These are phyloP conservation scores for Aspergillus saccharolyticus DNA, from an alignment of 495 filamentous ascomycete genomes.

Conservation along the genomic window DNA sequence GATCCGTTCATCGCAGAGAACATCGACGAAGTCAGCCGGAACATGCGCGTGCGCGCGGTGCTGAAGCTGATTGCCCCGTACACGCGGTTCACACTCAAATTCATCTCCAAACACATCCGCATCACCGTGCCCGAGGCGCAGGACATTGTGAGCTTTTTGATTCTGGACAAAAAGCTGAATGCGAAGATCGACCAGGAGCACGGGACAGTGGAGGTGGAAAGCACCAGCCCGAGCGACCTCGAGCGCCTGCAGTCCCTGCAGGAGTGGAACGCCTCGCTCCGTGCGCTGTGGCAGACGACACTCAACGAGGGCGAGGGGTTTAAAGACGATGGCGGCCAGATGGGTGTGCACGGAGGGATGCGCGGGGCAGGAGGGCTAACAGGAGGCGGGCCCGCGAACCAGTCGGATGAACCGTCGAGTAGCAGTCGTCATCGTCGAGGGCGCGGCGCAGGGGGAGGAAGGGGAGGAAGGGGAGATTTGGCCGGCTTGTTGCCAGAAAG, in stretches of 20 bases:
- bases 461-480: too few species aligned
- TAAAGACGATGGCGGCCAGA: conserved; percentile 37
- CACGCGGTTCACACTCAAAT: conserved; percentile 79
- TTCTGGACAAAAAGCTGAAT: conserved; percentile 79
- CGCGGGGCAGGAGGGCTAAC: conserved; percentile 22
- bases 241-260: conserved; percentile 69
- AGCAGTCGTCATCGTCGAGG: conserved; percentile 14
- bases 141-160: conserved; percentile 89
- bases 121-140: conserved; percentile 82
- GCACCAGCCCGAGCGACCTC: conserved; percentile 59
- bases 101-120: conserved; percentile 79
- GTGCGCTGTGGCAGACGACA: conserved; percentile 56
- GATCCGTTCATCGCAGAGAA: conserved; percentile 98
- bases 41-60: conserved; percentile 94
- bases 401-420: not conserved
- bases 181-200: conserved; percentile 86
- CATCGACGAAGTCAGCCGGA: conserved; percentile 97
- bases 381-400: conserved; percentile 18
- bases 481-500: too few species aligned
- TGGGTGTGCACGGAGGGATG: conserved; percentile 15
- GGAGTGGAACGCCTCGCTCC: conserved; percentile 66
- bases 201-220: conserved; percentile 77
- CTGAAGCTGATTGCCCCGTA: conserved; percentile 93
- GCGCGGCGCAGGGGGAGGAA: not conserved
- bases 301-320: conserved; percentile 74